A percentile compares a stretch with the other conserved stretches of the same genome.
phyloP scores from a whole-genome alignment of 441 rosid species.

The Erodium moschatum region DNA sequence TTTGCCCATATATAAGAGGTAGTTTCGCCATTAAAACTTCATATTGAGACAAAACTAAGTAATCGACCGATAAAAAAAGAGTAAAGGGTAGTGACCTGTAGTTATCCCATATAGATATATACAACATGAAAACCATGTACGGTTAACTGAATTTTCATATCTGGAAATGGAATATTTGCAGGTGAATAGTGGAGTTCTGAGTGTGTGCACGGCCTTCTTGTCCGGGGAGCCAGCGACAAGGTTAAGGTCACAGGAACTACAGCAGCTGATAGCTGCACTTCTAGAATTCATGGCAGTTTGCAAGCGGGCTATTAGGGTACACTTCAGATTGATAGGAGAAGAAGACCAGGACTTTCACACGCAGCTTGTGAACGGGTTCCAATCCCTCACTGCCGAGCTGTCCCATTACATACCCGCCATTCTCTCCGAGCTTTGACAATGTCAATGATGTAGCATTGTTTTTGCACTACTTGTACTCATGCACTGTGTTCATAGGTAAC shows the following conservation, averaged over 20 bases:
- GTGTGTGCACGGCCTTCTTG: constrained; percentile 90
- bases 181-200: constrained; percentile 96
- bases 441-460: neutral
- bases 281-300: constrained; percentile 99
- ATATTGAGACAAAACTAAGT: too few relatives aligned
- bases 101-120: too few relatives aligned
- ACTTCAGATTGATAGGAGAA: constrained; percentile 82
- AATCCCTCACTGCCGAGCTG: constrained; percentile 95
- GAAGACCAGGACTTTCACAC: constrained; percentile 98
- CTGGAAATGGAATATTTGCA: constrained; percentile 24
- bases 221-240: constrained; percentile 99
- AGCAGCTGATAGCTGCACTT: constrained; percentile 93
- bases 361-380: constrained; percentile 95
- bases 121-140: too few relatives aligned
- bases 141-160: too few relatives aligned
- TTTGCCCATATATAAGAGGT: too few relatives aligned
- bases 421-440: constrained; percentile 78
- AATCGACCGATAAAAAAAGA: too few relatives aligned
- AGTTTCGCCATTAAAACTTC: too few relatives aligned
- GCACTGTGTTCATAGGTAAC: neutral
- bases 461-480: too few relatives aligned
- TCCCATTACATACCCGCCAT: constrained; percentile 98
- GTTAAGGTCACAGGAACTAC: constrained; percentile 85
- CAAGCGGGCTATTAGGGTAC: constrained; percentile 94
- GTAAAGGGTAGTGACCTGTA: too few relatives aligned